phyloP scores from a whole-genome alignment of 495 filamentous ascomycete genomes.

The Penicillium ucsense region DNA sequence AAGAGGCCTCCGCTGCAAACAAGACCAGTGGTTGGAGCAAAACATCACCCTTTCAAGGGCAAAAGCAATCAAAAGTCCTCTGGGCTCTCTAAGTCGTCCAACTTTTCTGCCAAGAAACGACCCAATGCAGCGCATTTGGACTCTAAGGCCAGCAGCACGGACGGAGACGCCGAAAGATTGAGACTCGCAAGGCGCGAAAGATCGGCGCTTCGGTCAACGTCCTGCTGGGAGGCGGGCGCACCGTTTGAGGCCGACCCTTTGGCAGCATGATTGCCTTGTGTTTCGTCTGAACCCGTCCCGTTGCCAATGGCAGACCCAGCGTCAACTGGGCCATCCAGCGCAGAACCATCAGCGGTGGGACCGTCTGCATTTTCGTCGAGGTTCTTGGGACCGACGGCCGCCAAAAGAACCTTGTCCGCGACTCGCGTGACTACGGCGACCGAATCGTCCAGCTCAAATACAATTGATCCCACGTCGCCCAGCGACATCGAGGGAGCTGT shows the following conservation, averaged over 20 bases:
- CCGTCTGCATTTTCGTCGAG: conserved; percentile 12
- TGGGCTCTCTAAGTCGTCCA: conserved; percentile 35
- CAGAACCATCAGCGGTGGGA: not conserved
- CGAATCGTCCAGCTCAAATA: conserved; percentile 37
- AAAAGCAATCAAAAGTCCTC: conserved; percentile 30
- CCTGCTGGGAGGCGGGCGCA: conserved; percentile 27
- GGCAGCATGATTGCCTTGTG: conserved; percentile 7
- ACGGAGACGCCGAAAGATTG: conserved; percentile 33
- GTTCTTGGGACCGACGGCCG: conserved; percentile 34
- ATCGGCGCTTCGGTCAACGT: conserved; percentile 34
- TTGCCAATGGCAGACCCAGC: conserved; percentile 3
- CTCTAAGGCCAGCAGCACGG: conserved; percentile 34
- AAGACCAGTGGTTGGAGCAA: too few species aligned
- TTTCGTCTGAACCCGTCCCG: conserved; percentile 9
- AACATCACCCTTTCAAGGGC: not conserved
- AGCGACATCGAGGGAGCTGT: conserved; percentile 38
- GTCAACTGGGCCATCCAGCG: not conserved
- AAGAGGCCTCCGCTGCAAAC: too few species aligned
- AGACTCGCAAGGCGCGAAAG: conserved; percentile 32
- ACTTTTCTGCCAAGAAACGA: conserved; percentile 32
- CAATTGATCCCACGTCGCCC: conserved; percentile 42
- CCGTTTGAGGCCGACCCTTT: conserved; percentile 12
- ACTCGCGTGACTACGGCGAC: conserved; percentile 39
- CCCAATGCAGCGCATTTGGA: conserved; percentile 39
- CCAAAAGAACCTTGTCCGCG: conserved; percentile 37